phyloP scores from a whole-genome alignment of 129 eudicot genomes.

The Flaveria linearis region DNA sequence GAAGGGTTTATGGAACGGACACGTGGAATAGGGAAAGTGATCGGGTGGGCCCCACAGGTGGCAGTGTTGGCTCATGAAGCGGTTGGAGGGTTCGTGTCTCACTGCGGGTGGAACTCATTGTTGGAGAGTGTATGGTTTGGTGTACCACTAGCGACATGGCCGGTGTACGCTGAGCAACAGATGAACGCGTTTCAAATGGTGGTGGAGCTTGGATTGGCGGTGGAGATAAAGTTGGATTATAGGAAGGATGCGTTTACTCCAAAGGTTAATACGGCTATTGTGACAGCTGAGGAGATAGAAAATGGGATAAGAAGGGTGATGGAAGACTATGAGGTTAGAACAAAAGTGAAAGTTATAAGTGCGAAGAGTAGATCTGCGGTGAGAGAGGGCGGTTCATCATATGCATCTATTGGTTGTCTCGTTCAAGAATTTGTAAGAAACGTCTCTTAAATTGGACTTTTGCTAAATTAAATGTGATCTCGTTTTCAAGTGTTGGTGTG shows the following conservation, averaged over 20 bases:
- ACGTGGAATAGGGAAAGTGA: not conserved
- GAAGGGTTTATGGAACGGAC: slow-evolving; percentile 42
- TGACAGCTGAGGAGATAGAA: slow-evolving; percentile 31
- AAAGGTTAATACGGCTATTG: not conserved
- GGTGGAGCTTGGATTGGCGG: slow-evolving; percentile 41
- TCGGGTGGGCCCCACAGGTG: no score
- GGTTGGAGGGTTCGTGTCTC: no score
- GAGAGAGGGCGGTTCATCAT: slow-evolving; percentile 39
- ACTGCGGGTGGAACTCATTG: no score
- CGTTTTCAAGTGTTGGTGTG: no score
- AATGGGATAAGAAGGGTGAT: slow-evolving; percentile 33
- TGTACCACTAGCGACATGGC: slow-evolving; percentile 42
- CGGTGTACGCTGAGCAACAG: slow-evolving; percentile 47
- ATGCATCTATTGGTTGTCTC: slow-evolving; percentile 27
- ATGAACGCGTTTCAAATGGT: slow-evolving; percentile 44
- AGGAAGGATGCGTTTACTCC: not conserved
- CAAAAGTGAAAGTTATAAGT: slow-evolving; percentile 34
- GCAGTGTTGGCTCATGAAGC: no score
- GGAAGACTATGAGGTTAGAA: slow-evolving; percentile 20
- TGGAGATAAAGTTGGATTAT: slow-evolving; percentile 36
- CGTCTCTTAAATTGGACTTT: not conserved
- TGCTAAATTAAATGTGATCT: no score
- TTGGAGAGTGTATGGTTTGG: slow-evolving; percentile 36
- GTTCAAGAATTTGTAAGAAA: slow-evolving; percentile 19
- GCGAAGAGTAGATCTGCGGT: slow-evolving; percentile 33